These are phyloP conservation scores for Arthroderma uncinatum DNA, from an alignment of 2,329 filamentous ascomycete species.

Conservation along the genomic window DNA sequence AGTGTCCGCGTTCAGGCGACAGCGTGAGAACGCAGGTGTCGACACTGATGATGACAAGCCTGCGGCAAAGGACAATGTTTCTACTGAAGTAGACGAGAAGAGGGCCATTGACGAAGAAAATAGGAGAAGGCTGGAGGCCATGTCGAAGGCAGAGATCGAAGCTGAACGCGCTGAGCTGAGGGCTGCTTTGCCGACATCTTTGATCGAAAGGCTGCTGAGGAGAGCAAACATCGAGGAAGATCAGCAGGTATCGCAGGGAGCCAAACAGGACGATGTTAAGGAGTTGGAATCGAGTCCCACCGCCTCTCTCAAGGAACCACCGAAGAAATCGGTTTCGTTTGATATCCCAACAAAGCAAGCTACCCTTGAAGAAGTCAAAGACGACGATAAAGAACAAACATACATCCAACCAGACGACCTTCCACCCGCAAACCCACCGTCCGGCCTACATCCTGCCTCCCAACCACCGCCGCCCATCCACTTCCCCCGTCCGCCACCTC, in stretches of 20 bases:
- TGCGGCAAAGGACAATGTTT: neutral
- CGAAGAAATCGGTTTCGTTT: slow-evolving; percentile 25
- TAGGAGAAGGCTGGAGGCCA: slow-evolving; percentile 55
- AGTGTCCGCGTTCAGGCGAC: slow-evolving; percentile 69
- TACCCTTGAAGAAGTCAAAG: slow-evolving; percentile 6
- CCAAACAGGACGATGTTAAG: neutral
- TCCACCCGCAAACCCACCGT: slow-evolving; percentile 25
- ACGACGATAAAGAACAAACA: neutral
- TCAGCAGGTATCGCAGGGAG: slow-evolving; percentile 11
- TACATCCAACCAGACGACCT: slow-evolving; percentile 23
- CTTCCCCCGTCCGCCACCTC: slow-evolving; percentile 36
- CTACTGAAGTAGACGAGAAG: slow-evolving; percentile 48
- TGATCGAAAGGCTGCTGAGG: slow-evolving; percentile 66
- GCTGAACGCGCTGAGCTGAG: slow-evolving; percentile 72
- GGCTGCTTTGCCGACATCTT: slow-evolving; percentile 58
- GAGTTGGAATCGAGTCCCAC: neutral
- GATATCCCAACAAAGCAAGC: slow-evolving; percentile 14
- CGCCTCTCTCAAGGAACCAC: slow-evolving; percentile 2
- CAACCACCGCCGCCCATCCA: slow-evolving; percentile 30
- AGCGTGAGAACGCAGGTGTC: slow-evolving; percentile 30
- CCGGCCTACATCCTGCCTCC: slow-evolving; percentile 32
- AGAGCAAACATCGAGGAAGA: slow-evolving; percentile 65
- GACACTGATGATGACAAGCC: slow-evolving; percentile 14
- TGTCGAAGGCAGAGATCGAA: slow-evolving; percentile 74
- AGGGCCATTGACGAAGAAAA: slow-evolving; percentile 75